Evolutionary conservation across 83 land plant genomes (phyloP), one percentile per base, ranked within the genome.

Genomic region (Thuja plicata): DNA sequence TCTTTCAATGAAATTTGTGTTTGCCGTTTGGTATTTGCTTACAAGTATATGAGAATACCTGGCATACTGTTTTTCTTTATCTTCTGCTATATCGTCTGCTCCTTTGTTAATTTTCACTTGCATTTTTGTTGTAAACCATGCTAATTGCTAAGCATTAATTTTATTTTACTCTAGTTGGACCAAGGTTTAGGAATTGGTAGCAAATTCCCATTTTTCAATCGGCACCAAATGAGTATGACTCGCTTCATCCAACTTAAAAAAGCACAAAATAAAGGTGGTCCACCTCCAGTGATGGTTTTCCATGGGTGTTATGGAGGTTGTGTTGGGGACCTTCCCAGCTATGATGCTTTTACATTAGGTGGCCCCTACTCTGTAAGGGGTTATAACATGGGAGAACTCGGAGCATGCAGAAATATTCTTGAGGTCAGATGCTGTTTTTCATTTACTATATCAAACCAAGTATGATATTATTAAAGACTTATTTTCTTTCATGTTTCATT

Each of bases 161-260:
- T 46, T 57, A 43, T 70, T 32, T 32, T 35, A 16, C 52, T 92
- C 86, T 93, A 98, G 99, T 87, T 97, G 86, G 99, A 98, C 84
- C 99, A 98, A 92, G 99, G 99, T 8, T 91, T 97, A 43, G 98
- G 98, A 24, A 89, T 97, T 27, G 99, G 99, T 40, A 96, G 96
- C 94, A 96, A 94, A 77, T 96, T 94, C 57, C 99, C 99, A 15
- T 92, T 98, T 85, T 98, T 98, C 90, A 98, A 98, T 52, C 97
- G 99, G 38, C 99, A 98, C 91, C 99, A 97, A 86, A 87, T 98
- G 8, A 95, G 98, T 16, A 12, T 96, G 85, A 98, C 99, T 21
- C 92, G 92, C 81, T 98, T 98, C 88, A 87, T 98, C 81, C 99
- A 93, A 85, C 89, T 98, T 84, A 96, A 92, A 88, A 41, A 87